Conservation (phyloP, 257 asterid species). For the Fraxinus quadrangulata region DNA sequence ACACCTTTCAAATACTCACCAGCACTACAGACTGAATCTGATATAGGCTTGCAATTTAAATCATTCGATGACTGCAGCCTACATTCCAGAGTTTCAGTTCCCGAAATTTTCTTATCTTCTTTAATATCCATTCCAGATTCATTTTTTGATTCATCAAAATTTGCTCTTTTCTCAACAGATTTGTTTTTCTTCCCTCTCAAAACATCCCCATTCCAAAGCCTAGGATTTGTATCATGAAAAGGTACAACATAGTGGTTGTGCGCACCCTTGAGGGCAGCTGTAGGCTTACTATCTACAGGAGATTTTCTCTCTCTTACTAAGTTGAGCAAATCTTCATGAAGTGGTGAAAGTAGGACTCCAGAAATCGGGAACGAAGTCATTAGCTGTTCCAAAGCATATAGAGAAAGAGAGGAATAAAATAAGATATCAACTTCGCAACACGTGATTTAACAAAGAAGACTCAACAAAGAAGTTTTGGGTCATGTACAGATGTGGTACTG, state of each 20-base stretch:
- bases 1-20: constrained; percentile 29
- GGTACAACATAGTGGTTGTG: constrained; percentile 33
- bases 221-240: constrained; percentile 34
- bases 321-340: constrained; percentile 56
- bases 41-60: constrained; percentile 29
- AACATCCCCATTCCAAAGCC: constrained; percentile 38
- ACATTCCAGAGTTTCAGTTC: constrained; percentile 39
- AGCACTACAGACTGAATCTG: constrained; percentile 34
- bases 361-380: constrained; percentile 61
- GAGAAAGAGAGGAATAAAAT: constrained; percentile 17
- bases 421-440: constrained; percentile 26
- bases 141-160: constrained; percentile 37
- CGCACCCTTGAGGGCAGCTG: constrained; percentile 41
- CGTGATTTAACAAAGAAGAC: not conserved
- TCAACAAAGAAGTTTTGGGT: constrained; percentile 16
- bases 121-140: constrained; percentile 34
- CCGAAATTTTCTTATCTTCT: constrained; percentile 39
- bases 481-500: not conserved
- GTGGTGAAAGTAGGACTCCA: constrained; percentile 73
- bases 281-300: constrained; percentile 34
- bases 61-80: constrained; percentile 35
- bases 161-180: constrained; percentile 37
- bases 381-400: constrained; percentile 45
- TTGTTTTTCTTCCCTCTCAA: constrained; percentile 41
- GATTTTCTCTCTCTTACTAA: constrained; percentile 42